phyloP scores from a whole-genome alignment of 2,329 filamentous ascomycete species.

The Xylariaceae sp. region DNA sequence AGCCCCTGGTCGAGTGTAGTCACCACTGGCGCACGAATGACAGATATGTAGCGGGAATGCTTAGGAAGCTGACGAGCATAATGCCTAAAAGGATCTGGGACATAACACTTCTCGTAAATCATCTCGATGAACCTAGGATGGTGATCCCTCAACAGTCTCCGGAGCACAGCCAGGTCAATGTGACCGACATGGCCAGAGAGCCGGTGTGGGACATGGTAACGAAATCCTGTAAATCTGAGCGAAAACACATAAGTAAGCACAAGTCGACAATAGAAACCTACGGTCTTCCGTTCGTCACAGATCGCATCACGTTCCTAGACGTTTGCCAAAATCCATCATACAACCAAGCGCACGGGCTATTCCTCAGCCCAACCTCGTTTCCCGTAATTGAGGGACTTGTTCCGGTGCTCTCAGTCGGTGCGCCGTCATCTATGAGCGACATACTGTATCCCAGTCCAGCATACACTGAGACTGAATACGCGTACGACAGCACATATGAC shows the following conservation, averaged over 20 bases:
- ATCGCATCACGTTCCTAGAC: conserved; percentile 29
- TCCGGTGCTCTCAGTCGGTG: conserved; percentile 45
- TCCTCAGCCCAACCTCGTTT: conserved; percentile 42
- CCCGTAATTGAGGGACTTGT: conserved; percentile 36
- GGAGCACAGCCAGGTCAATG: conserved; percentile 8
- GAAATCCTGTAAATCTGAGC: conserved; percentile 22
- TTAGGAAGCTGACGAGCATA: conserved; percentile 30
- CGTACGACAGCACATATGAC: conserved; percentile 40
- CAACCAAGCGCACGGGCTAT: conserved; percentile 40
- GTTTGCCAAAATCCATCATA: conserved; percentile 45
- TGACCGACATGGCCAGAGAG: conserved; percentile 27
- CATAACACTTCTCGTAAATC: conserved; percentile 42
- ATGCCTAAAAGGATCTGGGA: conserved; percentile 31
- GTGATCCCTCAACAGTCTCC: conserved; percentile 26
- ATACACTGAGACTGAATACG: conserved; percentile 41
- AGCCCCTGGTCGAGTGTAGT: conserved; percentile 29
- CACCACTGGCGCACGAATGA: conserved; percentile 34
- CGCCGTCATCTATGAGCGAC: conserved; percentile 46
- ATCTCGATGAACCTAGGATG: conserved; percentile 45
- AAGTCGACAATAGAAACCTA: conserved; percentile 12
- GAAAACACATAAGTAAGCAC: neutral
- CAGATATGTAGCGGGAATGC: conserved; percentile 29
- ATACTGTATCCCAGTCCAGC: conserved; percentile 50
- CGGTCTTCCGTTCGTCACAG: conserved; percentile 36
- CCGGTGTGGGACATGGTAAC: conserved; percentile 33